Evolutionary conservation across 1,284 basidiomycete species (phyloP), one percentile per base, ranked within the genome.

Genomic region (Fistulina hepatica): DNA sequence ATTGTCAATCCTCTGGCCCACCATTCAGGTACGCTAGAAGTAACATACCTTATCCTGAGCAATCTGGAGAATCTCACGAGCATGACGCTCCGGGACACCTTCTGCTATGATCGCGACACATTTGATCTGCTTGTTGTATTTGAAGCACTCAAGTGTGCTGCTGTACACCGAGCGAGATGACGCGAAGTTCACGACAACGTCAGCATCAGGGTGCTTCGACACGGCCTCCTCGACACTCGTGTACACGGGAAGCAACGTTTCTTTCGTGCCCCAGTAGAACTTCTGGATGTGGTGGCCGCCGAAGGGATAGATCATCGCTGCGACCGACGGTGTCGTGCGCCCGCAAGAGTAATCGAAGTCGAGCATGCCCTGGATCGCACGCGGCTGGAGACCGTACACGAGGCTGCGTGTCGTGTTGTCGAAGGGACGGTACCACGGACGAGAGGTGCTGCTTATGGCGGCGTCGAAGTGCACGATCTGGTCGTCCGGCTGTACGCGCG

Each of bases 291-390:
- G 94, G 67, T 97, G 94, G 22, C 94, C 94, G 58, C 94, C 94
- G 65, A 98, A 98, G 57, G 95, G 95, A 64, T 98, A 98, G 62
- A 98, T 97, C 94, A 98, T 98, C 39, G 95, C 94, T 26, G 94
- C 94, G 47, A 98, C 94, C 39, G 83, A 90, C 34, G 94, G 93
- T n/a, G 81, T 76, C 45, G 75, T 63, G 48, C 95, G 88, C 22
- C 94, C 94, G 63, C 95, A 98, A 12, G 90, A 91, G 67, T 84
- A 98, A 72, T 98, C 94, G 53, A 98, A 98, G 75, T 98, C 94
- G 51, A 98, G 84, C 95, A 98, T 98, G 56, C 94, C 94, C 65
- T 98, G 95, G 62, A 98, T 97, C 33, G 95, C 95, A 58, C 95
- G 90, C 34, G 94, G 94, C 69, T 98, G 94, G 46, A 98, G 84